These are phyloP conservation scores for Phytophthora sojae DNA, from an alignment of 352 stramenopile species.

Conservation along the genomic window DNA sequence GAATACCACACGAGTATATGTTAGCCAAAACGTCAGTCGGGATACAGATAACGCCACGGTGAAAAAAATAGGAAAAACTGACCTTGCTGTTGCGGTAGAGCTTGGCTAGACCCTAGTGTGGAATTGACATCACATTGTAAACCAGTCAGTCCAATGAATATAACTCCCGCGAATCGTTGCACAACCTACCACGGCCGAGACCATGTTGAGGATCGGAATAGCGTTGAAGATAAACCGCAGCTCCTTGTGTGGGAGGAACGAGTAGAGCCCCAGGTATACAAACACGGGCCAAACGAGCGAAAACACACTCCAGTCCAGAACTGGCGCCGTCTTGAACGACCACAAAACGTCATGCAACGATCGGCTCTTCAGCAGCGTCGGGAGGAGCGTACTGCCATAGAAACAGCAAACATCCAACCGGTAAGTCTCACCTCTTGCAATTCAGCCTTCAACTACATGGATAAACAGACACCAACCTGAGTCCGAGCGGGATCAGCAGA, in stretches of 20 bases:
- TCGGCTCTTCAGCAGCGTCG: conserved; percentile 43
- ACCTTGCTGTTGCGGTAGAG: conserved; percentile 78
- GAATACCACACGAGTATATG: neutral
- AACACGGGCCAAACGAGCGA: conserved; percentile 73
- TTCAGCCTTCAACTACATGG: neutral
- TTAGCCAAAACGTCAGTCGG: neutral
- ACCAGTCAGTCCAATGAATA: neutral
- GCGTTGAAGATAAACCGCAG: conserved; percentile 98
- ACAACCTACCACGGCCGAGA: conserved; percentile 85
- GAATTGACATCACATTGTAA: neutral
- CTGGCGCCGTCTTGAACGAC: conserved; percentile 44
- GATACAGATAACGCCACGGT: neutral
- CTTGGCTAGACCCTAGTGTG: conserved; percentile 67
- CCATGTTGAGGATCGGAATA: conserved; percentile 96
- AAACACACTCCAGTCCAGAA: conserved; percentile 62
- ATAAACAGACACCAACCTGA: conserved; percentile 51
- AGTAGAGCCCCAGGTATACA: conserved; percentile 96
- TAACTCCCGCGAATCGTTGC: neutral
- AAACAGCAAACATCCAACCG: neutral
- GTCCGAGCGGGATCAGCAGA: conserved; percentile 84
- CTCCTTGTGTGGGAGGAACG: conserved; percentile 98
- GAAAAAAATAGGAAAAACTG: neutral
- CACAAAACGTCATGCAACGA: conserved; percentile 54
- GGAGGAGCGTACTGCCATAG: conserved; percentile 52
- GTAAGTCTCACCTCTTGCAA: conserved; percentile 5